Base-by-base conservation (phyloP, 2,329 filamentous ascomycete genomes). In the Myrmaecium sp. region DNA sequence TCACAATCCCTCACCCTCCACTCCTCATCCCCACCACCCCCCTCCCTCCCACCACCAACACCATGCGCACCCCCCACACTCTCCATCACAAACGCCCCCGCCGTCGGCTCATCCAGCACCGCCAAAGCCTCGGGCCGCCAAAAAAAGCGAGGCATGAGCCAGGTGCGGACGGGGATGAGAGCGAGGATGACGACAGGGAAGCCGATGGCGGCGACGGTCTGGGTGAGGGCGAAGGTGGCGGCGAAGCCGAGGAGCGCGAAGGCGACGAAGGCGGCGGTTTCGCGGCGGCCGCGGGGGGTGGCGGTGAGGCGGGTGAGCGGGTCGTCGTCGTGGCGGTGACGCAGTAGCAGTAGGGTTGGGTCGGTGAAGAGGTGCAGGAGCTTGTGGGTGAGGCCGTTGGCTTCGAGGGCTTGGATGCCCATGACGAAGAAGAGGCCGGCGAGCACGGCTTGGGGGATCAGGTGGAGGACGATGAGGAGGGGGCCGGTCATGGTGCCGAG, bases 391-490 rank as follows among this genome's bases (percentile, higher is more conserved):
- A 69, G 67, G 35, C 60, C 60, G 44, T 67, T 68, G 12, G 52
- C 55, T 34, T 61, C 53, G 21, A 69, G 59, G 3, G 55, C 45
- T 38, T 60, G 51, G 38, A 60, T 60, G 13, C 65, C 65, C 35
- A 69, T 64, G 14, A 66, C 58, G 44, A 69, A 69, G 51, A 69
- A 69, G 2, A 69, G 54, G 5, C 65, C 65, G 3, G 57, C 59
- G 32, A 70, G 61, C 0, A 69, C 53, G 2, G 58, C 61, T 26
- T 58, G 54, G 0, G 65, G 64, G 36, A 69, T 68, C 1, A 62
- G 59, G 27, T 64, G 56, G 2, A 69, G 42, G 1, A 67, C 62
- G 10, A 55, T 48, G 19, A 69, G 54, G 0, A 69, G 43, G 0
- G 64, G 65, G 0, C 63, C 61, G 0, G 62, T 64, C 64, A 69